A percentile compares a stretch with the other conserved stretches of the same genome.
Conservation (phyloP, 805 yeast genomes). For the Torulaspora microellipsoides region DNA sequence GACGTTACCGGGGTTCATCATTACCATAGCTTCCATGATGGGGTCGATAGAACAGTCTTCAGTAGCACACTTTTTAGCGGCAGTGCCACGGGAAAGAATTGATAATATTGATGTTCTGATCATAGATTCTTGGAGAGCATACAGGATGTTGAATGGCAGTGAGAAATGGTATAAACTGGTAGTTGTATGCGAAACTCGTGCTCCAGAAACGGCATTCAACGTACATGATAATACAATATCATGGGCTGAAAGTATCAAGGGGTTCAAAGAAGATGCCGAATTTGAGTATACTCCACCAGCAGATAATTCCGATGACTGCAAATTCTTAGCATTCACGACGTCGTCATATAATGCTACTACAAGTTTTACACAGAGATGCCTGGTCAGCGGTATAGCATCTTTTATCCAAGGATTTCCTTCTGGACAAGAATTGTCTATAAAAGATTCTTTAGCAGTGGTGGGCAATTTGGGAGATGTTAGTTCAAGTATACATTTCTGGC, state of each 20-base stretch:
- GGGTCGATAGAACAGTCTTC: conserved; percentile 34
- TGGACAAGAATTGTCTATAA: conserved; percentile 34
- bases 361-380: conserved; percentile 46
- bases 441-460: conserved; percentile 32
- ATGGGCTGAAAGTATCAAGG: conserved; percentile 25
- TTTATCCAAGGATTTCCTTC: conserved; percentile 37
- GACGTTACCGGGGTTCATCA: conserved; percentile 36
- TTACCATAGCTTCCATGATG: conserved; percentile 43
- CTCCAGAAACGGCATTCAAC: background rate
- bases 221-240: conserved; percentile 15
- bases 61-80: conserved; percentile 39
- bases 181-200: conserved; percentile 29
- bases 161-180: conserved; percentile 32
- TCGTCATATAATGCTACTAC: conserved; percentile 25
- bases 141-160: conserved; percentile 20
- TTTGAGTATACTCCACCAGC: conserved; percentile 32
- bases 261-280: conserved; percentile 11
- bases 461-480: conserved; percentile 12
- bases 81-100: conserved; percentile 28
- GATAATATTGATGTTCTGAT: conserved; percentile 33
- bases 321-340: conserved; percentile 30
- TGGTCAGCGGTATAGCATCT: conserved; percentile 52
- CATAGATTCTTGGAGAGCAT: conserved; percentile 28
- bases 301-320: conserved; percentile 36
- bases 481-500: conserved; percentile 40